Conservation (phyloP, 2,329 filamentous ascomycete species). For the Trichoderma hamatum region DNA sequence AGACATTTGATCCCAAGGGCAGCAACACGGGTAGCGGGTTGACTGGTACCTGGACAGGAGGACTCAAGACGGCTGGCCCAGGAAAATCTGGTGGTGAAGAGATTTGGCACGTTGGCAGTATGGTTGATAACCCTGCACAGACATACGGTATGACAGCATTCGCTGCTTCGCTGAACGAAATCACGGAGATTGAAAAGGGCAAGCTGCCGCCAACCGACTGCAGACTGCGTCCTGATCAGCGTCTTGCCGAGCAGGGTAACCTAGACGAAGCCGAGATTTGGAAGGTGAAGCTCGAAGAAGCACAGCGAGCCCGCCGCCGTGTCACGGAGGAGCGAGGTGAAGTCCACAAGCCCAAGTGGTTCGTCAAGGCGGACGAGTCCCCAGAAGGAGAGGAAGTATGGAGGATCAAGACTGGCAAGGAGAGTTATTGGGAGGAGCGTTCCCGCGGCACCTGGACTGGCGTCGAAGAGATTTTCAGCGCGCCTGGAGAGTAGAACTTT, state of each 20-base stretch:
- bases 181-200: slow-evolving; percentile 76
- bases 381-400: slow-evolving; percentile 68
- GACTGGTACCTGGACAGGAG: slow-evolving; percentile 80
- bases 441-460: slow-evolving; percentile 67
- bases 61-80: slow-evolving; percentile 67
- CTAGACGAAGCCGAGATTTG: slow-evolving; percentile 81
- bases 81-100: slow-evolving; percentile 64
- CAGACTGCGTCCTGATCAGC: slow-evolving; percentile 83
- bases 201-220: slow-evolving; percentile 81
- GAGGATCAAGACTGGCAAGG: slow-evolving; percentile 77
- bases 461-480: slow-evolving; percentile 55
- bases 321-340: slow-evolving; percentile 76
- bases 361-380: slow-evolving; percentile 67
- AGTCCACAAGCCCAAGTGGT: slow-evolving; percentile 79
- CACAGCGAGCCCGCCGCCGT: slow-evolving; percentile 73
- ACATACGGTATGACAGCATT: slow-evolving; percentile 90
- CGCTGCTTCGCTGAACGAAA: slow-evolving; percentile 83
- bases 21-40: slow-evolving; percentile 68
- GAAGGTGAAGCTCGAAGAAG: slow-evolving; percentile 84
- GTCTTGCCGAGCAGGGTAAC: slow-evolving; percentile 78
- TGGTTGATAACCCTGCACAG: slow-evolving; percentile 77
- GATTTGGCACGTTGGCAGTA: slow-evolving; percentile 76
- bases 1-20: slow-evolving; percentile 70
- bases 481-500: slow-evolving; percentile 34
- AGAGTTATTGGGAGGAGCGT: slow-evolving; percentile 92